Conservation (phyloP, 768 basidiomycete genomes). For the Leucocoprinus sp. region DNA sequence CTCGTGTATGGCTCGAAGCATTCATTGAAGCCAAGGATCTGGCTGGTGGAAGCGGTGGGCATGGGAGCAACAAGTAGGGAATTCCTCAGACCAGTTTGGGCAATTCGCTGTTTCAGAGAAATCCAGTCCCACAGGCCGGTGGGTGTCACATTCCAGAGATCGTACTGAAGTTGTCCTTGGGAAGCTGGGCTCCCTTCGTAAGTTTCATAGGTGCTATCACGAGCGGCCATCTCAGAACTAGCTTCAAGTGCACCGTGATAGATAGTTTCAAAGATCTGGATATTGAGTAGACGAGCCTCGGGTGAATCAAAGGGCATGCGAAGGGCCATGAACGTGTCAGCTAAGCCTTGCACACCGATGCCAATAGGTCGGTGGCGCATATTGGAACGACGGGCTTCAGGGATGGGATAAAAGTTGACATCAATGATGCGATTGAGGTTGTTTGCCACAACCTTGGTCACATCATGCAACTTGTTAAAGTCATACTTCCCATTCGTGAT, state of each 20-base stretch:
- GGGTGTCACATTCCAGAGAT: slow-evolving; percentile 91
- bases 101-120: slow-evolving; percentile 78
- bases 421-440: slow-evolving; percentile 96
- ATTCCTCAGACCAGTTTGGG: slow-evolving; percentile 75
- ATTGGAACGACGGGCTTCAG: slow-evolving; percentile 88
- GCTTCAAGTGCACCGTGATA: slow-evolving; percentile 93
- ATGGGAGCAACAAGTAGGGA: slow-evolving; percentile 92
- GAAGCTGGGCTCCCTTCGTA: slow-evolving; percentile 89
- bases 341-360: slow-evolving; percentile 94
- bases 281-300: slow-evolving; percentile 81
- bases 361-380: slow-evolving; percentile 97
- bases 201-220: slow-evolving; percentile 78
- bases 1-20: slow-evolving; percentile 99
- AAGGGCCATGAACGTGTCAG: slow-evolving; percentile 96
- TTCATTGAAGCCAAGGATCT: slow-evolving; percentile 97
- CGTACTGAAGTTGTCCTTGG: slow-evolving; percentile 84
- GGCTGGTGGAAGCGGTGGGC: slow-evolving; percentile 98
- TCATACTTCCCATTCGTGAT: slow-evolving; percentile 78
- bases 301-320: slow-evolving; percentile 92
- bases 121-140: slow-evolving; percentile 93
- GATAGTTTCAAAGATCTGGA: slow-evolving; percentile 98
- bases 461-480: slow-evolving; percentile 92
- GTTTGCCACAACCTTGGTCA: slow-evolving; percentile 84
- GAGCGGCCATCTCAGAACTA: slow-evolving; percentile 77
- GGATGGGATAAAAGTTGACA: slow-evolving; percentile 90